Evolutionary conservation across 768 basidiomycete genomes (phyloP).

Genomic region (Panaeolus cyanescens): DNA sequence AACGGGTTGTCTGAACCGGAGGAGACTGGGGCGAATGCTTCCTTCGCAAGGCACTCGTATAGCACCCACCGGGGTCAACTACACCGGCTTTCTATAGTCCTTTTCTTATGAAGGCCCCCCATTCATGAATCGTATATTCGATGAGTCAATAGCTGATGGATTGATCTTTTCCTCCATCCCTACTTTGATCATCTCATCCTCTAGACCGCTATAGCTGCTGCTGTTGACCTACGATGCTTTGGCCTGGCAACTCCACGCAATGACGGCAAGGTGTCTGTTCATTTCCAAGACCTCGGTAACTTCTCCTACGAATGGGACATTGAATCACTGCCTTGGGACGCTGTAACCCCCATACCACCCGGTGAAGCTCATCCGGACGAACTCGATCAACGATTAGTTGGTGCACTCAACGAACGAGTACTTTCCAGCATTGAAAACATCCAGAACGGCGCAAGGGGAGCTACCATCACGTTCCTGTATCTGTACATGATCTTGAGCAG

Average conservation of each 20-base stretch:
- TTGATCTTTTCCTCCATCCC: not conserved
- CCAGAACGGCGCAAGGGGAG: constrained; percentile 40
- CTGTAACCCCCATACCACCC: constrained; percentile 53
- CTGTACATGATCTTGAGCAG: constrained; percentile 82
- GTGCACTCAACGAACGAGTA: constrained; percentile 60
- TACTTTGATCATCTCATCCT: constrained; percentile 12
- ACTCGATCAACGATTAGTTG: constrained; percentile 74
- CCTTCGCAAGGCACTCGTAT: not conserved
- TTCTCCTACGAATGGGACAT: constrained; percentile 85
- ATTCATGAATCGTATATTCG: not conserved
- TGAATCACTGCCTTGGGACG: constrained; percentile 77
- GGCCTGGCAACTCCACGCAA: constrained; percentile 75
- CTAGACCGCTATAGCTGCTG: constrained; percentile 92
- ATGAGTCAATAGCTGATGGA: not conserved
- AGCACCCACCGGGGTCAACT: constrained; percentile 24
- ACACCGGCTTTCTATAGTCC: constrained; percentile 20
- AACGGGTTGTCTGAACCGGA: not conserved
- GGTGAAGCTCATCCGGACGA: constrained; percentile 59
- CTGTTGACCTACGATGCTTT: constrained; percentile 95
- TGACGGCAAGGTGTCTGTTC: constrained; percentile 73
- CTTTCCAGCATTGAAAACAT: constrained; percentile 36
- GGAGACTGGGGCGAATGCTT: not conserved
- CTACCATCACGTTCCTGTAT: constrained; percentile 82
- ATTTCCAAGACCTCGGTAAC: constrained; percentile 76
- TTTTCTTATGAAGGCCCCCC: constrained; percentile 4